A percentile compares a stretch with the other conserved stretches of the same genome.
These are phyloP conservation scores for Xylaria sp. DNA, from an alignment of 2,329 filamentous ascomycete genomes.

Conservation along the genomic window DNA sequence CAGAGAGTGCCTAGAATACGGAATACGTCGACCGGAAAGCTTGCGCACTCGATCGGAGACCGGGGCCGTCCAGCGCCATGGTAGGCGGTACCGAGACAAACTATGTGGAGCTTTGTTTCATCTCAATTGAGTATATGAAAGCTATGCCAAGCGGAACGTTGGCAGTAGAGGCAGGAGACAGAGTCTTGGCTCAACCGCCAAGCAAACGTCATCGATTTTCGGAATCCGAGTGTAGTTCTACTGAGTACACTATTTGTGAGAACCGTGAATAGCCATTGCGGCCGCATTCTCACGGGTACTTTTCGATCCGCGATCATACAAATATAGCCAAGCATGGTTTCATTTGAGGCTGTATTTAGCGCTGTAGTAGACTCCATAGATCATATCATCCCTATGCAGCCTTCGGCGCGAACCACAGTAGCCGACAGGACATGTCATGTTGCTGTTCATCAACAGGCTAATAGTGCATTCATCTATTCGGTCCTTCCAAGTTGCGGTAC, in stretches of 20 bases:
- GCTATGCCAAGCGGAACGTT: not conserved
- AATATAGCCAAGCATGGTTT: conserved; percentile 2
- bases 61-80: too few species aligned
- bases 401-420: too few species aligned
- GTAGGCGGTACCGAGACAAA: not conserved
- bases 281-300: not conserved
- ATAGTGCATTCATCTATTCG: too few species aligned
- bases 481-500: too few species aligned
- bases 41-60: not conserved
- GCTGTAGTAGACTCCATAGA: too few species aligned
- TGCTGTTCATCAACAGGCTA: too few species aligned
- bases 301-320: not conserved
- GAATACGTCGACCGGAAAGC: not conserved
- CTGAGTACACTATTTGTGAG: too few species aligned
- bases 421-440: too few species aligned
- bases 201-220: not conserved
- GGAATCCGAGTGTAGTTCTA: conserved; percentile 1
- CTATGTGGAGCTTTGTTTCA: not conserved
- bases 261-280: not conserved
- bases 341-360: not conserved
- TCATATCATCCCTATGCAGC: too few species aligned
- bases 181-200: not conserved
- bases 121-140: not conserved
- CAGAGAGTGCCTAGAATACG: not conserved
- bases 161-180: not conserved